Evolutionary conservation across 306 rosid species (phyloP).

Genomic region (Neltuma alba): DNA sequence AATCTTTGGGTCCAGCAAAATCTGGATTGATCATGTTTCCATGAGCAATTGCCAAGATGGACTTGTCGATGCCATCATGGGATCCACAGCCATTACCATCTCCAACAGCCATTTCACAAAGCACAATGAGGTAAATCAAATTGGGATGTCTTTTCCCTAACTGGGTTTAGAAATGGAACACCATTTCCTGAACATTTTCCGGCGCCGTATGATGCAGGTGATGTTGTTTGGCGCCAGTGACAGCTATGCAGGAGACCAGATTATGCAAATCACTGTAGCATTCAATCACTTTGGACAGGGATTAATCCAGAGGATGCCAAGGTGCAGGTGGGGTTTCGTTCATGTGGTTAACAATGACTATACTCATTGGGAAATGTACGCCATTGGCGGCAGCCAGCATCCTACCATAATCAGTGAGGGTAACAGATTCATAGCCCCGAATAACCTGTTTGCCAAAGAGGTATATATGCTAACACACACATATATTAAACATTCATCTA

Average conservation of each 20-base stretch:
- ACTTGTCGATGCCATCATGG: conserved; percentile 71
- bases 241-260: conserved; percentile 36
- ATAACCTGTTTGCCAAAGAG: conserved; percentile 46
- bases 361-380: conserved; percentile 88
- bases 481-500: not conserved
- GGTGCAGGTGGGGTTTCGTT: conserved; percentile 68
- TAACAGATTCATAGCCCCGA: conserved; percentile 66
- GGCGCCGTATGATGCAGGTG: conserved; percentile 48
- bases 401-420: conserved; percentile 88
- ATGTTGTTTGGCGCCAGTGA: conserved; percentile 81
- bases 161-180: not conserved
- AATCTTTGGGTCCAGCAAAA: conserved; percentile 63
- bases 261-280: conserved; percentile 80
- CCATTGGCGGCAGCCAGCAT: conserved; percentile 76
- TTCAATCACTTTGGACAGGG: conserved; percentile 85
- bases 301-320: conserved; percentile 79
- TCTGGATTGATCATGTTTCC: conserved; percentile 89
- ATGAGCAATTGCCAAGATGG: conserved; percentile 67
- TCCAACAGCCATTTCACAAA: conserved; percentile 77
- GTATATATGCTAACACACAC: conserved; percentile 36
- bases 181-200: not conserved
- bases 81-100: conserved; percentile 83
- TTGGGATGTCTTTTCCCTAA: not conserved
- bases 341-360: conserved; percentile 81
- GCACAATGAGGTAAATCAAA: conserved; percentile 59